Base-by-base conservation (phyloP, 306 rosid species). In the apple (Malus domestica) region DNA sequence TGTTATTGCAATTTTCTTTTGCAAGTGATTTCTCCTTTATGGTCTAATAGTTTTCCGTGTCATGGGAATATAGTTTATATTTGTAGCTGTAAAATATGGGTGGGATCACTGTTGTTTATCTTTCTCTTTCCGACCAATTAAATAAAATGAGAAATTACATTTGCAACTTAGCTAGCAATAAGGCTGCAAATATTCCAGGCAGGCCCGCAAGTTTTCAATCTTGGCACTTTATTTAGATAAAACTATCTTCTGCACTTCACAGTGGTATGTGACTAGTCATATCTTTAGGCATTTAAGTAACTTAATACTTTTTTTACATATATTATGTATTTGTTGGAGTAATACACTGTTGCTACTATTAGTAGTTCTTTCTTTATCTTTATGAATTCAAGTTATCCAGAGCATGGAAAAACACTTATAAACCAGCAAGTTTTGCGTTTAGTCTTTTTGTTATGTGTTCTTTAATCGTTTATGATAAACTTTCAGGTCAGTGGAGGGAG, bases 401-500 rank as follows among this genome's bases (percentile, higher is more conserved):
- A 66, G 51, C 51, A 35, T 66, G 49, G 10, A 32, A 25, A 42
- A 62, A 29, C 69, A 42, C 59, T 73, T 73, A 25, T 40, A 27
- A 30, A 40, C 16, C 65, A 44, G 70, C 52, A 65, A 15, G 55
- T 57, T 10, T 70, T 2, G 9, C 33, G 35, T n/a, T 33, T 18
- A 55, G 7, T 27, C 54, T 67, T 6, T 77, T 69, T 46, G 54
- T 57, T 72, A 54, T 33, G 42, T 63, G 61, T 79, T 72, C 49
- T 70, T 55, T 61, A 85, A 64, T 70, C 40, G 52, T 72, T 77
- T 76, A 44, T 20, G 75, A 49, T 33, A 68, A 71, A 80, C 73
- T 84, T 84, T 82, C 85, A 96, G 99, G 80, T 92, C 46, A 61
- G 63, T 83, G 96, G 89, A 79, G 95, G 89, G 83, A 79, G 81